These are phyloP conservation scores for Trichosporon sp. DNA, from an alignment of 1,284 basidiomycete genomes.

Conservation along the genomic window DNA sequence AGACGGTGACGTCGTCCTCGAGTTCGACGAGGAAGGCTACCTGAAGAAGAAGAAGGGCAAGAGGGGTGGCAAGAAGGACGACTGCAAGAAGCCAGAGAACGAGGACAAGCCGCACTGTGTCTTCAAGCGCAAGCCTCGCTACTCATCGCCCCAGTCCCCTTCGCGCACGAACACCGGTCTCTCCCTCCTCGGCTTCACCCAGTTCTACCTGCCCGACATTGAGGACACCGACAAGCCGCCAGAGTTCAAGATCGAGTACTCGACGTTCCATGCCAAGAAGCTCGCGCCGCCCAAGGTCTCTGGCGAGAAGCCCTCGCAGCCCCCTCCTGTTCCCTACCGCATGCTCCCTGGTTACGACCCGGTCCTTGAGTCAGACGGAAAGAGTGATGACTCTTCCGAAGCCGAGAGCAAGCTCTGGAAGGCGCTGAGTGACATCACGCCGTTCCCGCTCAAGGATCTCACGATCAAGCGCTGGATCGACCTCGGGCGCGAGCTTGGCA, in stretches of 20 bases:
- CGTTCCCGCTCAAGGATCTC: conserved; percentile 71
- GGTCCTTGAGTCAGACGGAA: conserved; percentile 21
- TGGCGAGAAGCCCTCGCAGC: conserved; percentile 41
- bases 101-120: conserved; percentile 56
- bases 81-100: conserved; percentile 50
- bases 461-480: conserved; percentile 76
- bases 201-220: conserved; percentile 77
- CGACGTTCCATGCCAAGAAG: conserved; percentile 64
- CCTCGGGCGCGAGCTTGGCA: conserved; percentile 67
- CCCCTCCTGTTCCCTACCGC: conserved; percentile 65
- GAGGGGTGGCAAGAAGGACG: conserved; percentile 37
- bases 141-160: conserved; percentile 49
- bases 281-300: conserved; percentile 52
- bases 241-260: conserved; percentile 74
- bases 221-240: conserved; percentile 63
- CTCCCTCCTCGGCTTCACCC: conserved; percentile 50
- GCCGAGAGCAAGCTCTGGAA: conserved; percentile 39
- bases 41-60: conserved; percentile 30
- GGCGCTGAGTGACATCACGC: conserved; percentile 64
- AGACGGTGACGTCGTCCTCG: conserved; percentile 10
- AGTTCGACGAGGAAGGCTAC: conserved; percentile 5
- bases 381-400: conserved; percentile 20
- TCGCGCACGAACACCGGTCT: conserved; percentile 48
- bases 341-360: conserved; percentile 63
- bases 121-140: conserved; percentile 51